Base-by-base conservation (phyloP, 306 rosid genomes). In the Amphicarpaea edgeworthii region DNA sequence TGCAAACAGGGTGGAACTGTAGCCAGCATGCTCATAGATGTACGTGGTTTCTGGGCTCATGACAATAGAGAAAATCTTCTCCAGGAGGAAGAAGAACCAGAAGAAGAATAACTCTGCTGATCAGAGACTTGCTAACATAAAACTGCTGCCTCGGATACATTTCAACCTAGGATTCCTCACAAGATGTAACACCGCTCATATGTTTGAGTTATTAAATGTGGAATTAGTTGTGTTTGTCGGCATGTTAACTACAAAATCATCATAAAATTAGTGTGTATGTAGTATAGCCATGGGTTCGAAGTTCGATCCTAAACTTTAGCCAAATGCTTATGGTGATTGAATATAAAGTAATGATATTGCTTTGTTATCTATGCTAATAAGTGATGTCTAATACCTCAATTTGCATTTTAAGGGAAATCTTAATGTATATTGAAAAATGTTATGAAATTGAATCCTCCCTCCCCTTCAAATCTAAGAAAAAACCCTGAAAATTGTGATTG, bases 1-100 rank as follows among this genome's bases (percentile, higher is more conserved):
- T 96, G 99, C 93, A 96, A 96, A 80, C 99, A 96, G 77, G 99
- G 99, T 3, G 99, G 99, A n/a, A 96, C 99, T 16, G 97, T 96
- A 2, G 99, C 98, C 46, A 92, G 99, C 83, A 92, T 96, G 98
- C 93, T 96, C 28, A 92, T 96, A 26, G 99, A 96, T 41, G 98
- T 96, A 81, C 99, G 97, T 7, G 99, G 98, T 73, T 96, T 96
- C 78, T 96, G 99, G 99, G 99, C 99, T 20, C 99, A 96, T 77
- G 99, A 96, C 90, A 96, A 96, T 59, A 87, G 99, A 91, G 99
- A 96, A 83, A 96, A 90, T 80, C 98, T 96, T 80, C 97, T 96
- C 63, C 98, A 96, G 85, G 99, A 95, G 79, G 99, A 95, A 82
- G 98, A 95, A 79, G 99, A 96, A 81, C 98, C 98, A 3, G 97